Evolutionary conservation across 2,329 filamentous ascomycete genomes (phyloP), one percentile per base, ranked within the genome.

Genomic region (Fusarium coicis): DNA sequence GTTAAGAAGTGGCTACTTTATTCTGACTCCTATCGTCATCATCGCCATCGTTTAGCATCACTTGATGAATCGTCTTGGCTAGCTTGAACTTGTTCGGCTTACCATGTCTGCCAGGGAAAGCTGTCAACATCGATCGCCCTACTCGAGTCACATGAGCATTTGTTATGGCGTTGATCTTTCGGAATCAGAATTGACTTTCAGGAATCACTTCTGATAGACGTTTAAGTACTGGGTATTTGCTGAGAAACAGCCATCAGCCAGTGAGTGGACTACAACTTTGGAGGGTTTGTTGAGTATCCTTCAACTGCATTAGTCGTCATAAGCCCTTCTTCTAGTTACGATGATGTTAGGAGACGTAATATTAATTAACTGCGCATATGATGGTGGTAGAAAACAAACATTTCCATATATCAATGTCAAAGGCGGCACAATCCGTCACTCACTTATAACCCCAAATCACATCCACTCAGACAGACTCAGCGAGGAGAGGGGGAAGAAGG

Each of bases 81-180:
- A 34, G 58, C 62, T 47, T 47, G 52, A 53, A 32, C 50, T 46
- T 53, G 54, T 63, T 58, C 32, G 40, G 64, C 69, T 66, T 58
- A 52, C 39, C 37, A 61, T 55, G 44, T 42, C 28, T 49, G 39
- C 43, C 30, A 46, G 30, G 50, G 26, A 65, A 50, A 72, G 58
- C 60, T 30, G n/a, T 39, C 49, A 68, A 65, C 65, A 43, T 73
- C 72, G 58, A 60, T 63, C 72, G 65, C 68, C 72, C 70, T 54
- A 40, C 12, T 44, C 34, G 46, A 34, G 65, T 54, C 54, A 53
- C 58, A 58, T 50, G 53, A 42, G 18, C 53, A 40, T 57, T 60
- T 63, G 37, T 66, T 44, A 62, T 19, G 56, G 57, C 39, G 28
- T 28, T 58, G 46, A 26, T 18, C 34, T 40, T 30, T 37, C 30